Conservation (phyloP, 176 grass and related monocot genomes). For the Oryza australiensis region DNA sequence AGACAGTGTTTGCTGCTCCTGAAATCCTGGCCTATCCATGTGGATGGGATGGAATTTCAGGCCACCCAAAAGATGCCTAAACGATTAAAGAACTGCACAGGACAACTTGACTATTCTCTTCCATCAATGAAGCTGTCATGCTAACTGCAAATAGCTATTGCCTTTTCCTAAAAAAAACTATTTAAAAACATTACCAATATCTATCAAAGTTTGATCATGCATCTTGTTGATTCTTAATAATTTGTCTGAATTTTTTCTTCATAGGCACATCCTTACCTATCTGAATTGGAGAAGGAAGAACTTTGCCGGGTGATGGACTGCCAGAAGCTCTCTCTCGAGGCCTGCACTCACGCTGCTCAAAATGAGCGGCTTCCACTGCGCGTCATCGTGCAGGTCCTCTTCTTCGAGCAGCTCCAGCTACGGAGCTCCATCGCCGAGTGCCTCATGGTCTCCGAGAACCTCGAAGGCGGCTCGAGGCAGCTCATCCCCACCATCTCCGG, state of each 20-base stretch:
- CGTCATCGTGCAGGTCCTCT: slow-evolving; percentile 71
- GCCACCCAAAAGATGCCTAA: neutral
- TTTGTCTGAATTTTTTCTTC: neutral
- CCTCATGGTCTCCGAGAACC: slow-evolving; percentile 71
- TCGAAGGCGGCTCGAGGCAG: slow-evolving; percentile 43
- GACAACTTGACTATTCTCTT: neutral
- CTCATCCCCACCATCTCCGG: slow-evolving; percentile 39
- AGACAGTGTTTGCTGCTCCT: slow-evolving; percentile 4
- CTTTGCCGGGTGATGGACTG: slow-evolving; percentile 79
- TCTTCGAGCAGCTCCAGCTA: slow-evolving; percentile 90
- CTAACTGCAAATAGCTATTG: neutral
- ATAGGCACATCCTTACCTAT: slow-evolving; percentile 67
- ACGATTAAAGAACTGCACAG: neutral
- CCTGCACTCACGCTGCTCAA: slow-evolving; percentile 76
- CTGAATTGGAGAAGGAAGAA: slow-evolving; percentile 62
- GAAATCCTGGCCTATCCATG: neutral
- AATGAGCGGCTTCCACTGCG: slow-evolving; percentile 79
- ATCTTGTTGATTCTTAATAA: neutral
- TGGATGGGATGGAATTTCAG: neutral
- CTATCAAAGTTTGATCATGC: neutral
- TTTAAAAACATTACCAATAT: neutral
- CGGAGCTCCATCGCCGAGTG: slow-evolving; percentile 69
- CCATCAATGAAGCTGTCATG: neutral
- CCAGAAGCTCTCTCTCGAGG: slow-evolving; percentile 81
- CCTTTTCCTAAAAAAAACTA: too few relatives aligned